phyloP scores from a whole-genome alignment of 2,329 filamentous ascomycete species.

The Pseudogymnoascus sp. region DNA sequence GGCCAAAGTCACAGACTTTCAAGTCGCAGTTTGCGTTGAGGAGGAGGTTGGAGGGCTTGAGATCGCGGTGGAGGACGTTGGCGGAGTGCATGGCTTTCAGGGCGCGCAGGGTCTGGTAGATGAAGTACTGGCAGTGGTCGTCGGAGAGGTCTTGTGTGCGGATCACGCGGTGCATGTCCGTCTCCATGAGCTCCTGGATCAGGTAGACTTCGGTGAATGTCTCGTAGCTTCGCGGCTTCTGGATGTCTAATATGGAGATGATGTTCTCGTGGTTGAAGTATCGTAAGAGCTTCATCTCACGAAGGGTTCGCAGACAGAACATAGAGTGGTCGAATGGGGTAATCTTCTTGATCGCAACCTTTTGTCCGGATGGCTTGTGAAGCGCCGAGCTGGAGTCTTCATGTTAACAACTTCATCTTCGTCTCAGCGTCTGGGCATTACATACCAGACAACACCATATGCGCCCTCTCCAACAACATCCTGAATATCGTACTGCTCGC shows the following conservation, averaged over 20 bases:
- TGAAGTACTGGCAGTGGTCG: conserved; percentile 99
- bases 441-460: conserved; percentile 96
- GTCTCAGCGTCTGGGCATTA: conserved; percentile 14
- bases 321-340: conserved; percentile 98
- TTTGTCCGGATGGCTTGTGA: conserved; percentile 95
- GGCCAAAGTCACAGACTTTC: conserved; percentile 97
- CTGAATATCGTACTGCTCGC: conserved; percentile 98
- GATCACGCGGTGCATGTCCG: conserved; percentile 98
- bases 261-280: conserved; percentile 99
- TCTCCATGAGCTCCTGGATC: conserved; percentile 99
- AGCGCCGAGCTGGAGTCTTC: conserved; percentile 68
- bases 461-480: conserved; percentile 98
- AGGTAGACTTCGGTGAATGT: conserved; percentile 96
- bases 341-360: conserved; percentile 99
- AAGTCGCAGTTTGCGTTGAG: conserved; percentile 98
- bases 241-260: conserved; percentile 98
- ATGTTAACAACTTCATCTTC: background rate
- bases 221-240: conserved; percentile 94
- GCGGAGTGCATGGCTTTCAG: conserved; percentile 99
- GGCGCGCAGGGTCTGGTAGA: conserved; percentile 96
- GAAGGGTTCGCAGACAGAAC: conserved; percentile 92
- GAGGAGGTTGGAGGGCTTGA: conserved; percentile 94
- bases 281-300: conserved; percentile 97
- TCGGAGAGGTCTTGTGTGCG: conserved; percentile 97
- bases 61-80: conserved; percentile 91